Percentiles rank a stretch among this genome's conserved stretches.
These are phyloP conservation scores for Cymbopogon flexuosus DNA, from an alignment of 202 grass and related monocot genomes.

Conservation along the genomic window DNA sequence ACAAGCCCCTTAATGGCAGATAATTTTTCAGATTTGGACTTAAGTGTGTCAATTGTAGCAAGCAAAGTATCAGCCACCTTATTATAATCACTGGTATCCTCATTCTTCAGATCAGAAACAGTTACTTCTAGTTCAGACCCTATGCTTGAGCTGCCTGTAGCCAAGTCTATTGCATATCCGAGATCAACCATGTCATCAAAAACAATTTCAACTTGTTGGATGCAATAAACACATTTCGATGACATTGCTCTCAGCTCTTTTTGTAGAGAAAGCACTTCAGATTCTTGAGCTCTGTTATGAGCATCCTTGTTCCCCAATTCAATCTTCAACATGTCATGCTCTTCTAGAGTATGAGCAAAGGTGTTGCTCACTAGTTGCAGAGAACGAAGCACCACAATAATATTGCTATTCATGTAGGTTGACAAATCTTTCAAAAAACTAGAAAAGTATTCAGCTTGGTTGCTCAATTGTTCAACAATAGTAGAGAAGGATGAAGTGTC, in stretches of 20 bases:
- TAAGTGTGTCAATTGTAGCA: constrained; percentile 38
- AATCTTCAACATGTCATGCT: constrained; percentile 51
- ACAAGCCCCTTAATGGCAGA: constrained; percentile 35
- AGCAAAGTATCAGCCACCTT: constrained; percentile 51
- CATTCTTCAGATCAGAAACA: constrained; percentile 36
- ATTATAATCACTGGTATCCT: constrained; percentile 36
- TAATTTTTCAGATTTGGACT: constrained; percentile 31
- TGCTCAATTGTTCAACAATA: constrained; percentile 53
- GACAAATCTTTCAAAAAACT: constrained; percentile 61
- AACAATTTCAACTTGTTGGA: constrained; percentile 45
- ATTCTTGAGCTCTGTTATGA: constrained; percentile 57
- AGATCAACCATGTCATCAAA: constrained; percentile 39
- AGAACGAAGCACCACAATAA: constrained; percentile 43
- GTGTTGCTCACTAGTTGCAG: constrained; percentile 53
- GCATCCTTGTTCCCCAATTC: constrained; percentile 59
- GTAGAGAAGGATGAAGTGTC: constrained; percentile 46
- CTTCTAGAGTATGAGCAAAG: constrained; percentile 58
- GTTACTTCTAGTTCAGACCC: constrained; percentile 33
- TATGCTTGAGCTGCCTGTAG: constrained; percentile 35
- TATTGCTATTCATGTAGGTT: constrained; percentile 56
- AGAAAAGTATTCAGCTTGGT: constrained; percentile 43
- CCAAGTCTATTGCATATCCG: constrained; percentile 42
- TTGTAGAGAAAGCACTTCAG: constrained; percentile 54
- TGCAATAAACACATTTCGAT: constrained; percentile 59
- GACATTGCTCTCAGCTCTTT: constrained; percentile 49